Evolutionary conservation across 345 rosid species (phyloP), one percentile per base, ranked within the genome.

Genomic region (Leavenworthia alabamica): DNA sequence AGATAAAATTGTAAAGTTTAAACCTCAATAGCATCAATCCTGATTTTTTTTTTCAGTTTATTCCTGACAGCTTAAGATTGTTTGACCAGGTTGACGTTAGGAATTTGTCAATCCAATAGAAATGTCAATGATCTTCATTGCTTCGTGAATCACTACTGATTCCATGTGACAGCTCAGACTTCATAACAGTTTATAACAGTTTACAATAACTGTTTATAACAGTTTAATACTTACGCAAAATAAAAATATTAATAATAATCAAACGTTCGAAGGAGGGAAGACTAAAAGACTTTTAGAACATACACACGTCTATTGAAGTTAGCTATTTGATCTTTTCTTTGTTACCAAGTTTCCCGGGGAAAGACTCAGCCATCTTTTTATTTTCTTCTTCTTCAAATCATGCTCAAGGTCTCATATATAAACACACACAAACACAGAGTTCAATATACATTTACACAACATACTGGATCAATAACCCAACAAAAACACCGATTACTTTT

Each of bases 81-180:
- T 37, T 47, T 57, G 58, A 48, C 16, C 24, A 1, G 45, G 44
- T 48, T 23, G 52, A 23, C 2, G 10, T 36, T 50, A 43, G 13
- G 61, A 60, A 60, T 42, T 50, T 46, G 46, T 51, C 40, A 50
- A 42, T 11, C 42, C 3, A 41, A 7, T 50, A 41, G 66, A 58
- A 41, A 58, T 23, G 13, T 68, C 60, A 42, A 68, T 8, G 39
- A 47, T 31, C 20, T 43, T 41, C 35, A 13, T 5, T 7, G 60
- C n/a, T 59, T 36, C 47, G 29, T 50, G 33, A 58, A 67, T 39
- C 23, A 47, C 13, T 12, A 6, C 17, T 27, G 17, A 49, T 31
- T 58, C 72, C 28, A 67, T 42, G 50, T 40, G 17, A 68, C 61
- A 60, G 67, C 55, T 60, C 47, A 49, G 3, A 42, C 65, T 67